Evolutionary conservation across 2,329 filamentous ascomycete species (phyloP).

Genomic region (Trichoderma asperellum): DNA sequence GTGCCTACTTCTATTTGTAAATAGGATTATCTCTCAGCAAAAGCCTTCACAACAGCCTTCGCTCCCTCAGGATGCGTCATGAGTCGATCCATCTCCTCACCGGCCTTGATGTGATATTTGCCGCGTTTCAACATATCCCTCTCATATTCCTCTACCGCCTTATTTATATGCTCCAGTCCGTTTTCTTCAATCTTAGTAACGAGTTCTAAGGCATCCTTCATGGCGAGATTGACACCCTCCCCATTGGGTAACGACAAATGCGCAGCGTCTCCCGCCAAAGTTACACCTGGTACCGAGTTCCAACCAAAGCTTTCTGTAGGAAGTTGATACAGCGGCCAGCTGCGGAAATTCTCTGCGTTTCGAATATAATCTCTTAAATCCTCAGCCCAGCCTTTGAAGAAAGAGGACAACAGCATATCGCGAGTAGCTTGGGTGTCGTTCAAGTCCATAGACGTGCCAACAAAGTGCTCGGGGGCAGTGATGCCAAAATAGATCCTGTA

Average conservation of each 20-base stretch:
- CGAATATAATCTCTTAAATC: conserved; percentile 13
- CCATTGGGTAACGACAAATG: conserved; percentile 13
- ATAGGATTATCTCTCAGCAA: background rate
- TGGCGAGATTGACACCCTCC: conserved; percentile 20
- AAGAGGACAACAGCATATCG: background rate
- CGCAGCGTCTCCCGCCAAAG: conserved; percentile 16
- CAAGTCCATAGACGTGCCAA: conserved; percentile 13
- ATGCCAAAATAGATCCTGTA: conserved; percentile 21
- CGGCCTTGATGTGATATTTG: conserved; percentile 1
- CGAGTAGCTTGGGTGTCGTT: background rate
- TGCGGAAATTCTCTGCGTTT: conserved; percentile 6
- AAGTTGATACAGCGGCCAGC: conserved; percentile 17
- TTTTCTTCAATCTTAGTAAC: conserved; percentile 2
- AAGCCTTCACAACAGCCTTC: conserved; percentile 6
- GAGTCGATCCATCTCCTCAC: conserved; percentile 10
- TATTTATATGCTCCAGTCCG: background rate
- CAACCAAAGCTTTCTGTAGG: conserved; percentile 2
- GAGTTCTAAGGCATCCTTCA: conserved; percentile 6
- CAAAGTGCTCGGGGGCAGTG: conserved; percentile 13
- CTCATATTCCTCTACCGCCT: conserved; percentile 12
- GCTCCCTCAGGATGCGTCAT: conserved; percentile 18
- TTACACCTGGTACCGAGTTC: conserved; percentile 6
- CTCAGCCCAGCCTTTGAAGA: conserved; percentile 1
- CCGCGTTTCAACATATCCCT: conserved; percentile 17
- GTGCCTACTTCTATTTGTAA: background rate